Percentiles rank a stretch among this genome's conserved stretches.
These are phyloP conservation scores for Phyllosticta citrichinensis DNA, from an alignment of 2,329 filamentous ascomycete genomes.

Conservation along the genomic window DNA sequence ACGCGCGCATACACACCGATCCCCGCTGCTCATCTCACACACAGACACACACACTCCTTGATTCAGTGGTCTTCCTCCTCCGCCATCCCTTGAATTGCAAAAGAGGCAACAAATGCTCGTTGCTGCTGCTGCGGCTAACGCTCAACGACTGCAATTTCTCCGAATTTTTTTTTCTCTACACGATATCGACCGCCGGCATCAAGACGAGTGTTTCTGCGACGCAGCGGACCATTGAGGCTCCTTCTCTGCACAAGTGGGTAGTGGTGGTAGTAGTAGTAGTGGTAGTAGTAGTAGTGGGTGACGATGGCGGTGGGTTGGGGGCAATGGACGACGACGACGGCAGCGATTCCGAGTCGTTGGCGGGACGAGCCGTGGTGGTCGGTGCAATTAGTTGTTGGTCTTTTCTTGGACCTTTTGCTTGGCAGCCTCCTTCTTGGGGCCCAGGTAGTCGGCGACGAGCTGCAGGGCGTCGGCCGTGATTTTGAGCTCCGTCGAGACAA, in stretches of 20 bases:
- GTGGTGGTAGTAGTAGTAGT: too few relatives aligned
- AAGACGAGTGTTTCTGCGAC: not conserved
- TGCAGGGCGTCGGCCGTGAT: slow-evolving; percentile 25
- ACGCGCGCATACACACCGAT: not conserved
- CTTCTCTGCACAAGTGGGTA: not conserved
- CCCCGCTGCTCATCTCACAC: not conserved
- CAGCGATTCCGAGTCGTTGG: not conserved
- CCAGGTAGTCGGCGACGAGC: slow-evolving; percentile 22
- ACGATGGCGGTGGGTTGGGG: too few relatives aligned
- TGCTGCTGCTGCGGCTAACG: not conserved
- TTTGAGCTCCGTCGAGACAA: slow-evolving; percentile 31
- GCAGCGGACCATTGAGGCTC: not conserved
- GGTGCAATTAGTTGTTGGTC: slow-evolving; percentile 7
- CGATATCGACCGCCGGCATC: not conserved
- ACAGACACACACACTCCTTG: not conserved
- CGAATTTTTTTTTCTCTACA: not conserved
- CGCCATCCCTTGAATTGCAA: not conserved
- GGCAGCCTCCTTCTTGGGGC: slow-evolving; percentile 24
- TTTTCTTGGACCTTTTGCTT: slow-evolving; percentile 26
- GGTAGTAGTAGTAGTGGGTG: too few relatives aligned
- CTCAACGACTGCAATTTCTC: not conserved
- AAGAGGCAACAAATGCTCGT: not conserved
- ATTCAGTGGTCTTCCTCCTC: not conserved
- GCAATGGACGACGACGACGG: too few relatives aligned
- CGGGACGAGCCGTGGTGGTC: too few relatives aligned